Conservation (phyloP, 306 rosid genomes). For the Abrus precatorius region DNA sequence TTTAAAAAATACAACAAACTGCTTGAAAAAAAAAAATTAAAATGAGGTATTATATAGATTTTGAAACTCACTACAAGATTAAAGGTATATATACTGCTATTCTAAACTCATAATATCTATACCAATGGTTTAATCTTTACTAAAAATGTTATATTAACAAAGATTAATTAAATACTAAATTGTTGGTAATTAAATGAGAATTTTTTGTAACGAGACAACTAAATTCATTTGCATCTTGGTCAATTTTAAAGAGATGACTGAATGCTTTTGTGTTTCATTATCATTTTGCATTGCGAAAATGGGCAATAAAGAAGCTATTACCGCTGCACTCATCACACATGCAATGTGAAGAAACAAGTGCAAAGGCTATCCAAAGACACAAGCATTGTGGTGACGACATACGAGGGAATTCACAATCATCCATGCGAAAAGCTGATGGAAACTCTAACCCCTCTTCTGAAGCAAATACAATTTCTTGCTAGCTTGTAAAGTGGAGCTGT, state of each 20-base stretch:
- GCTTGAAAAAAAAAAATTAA: too few relatives aligned
- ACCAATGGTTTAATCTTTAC: too few relatives aligned
- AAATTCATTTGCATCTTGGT: background rate
- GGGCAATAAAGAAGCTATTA: constrained; percentile 76
- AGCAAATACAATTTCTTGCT: constrained; percentile 86
- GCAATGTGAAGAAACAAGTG: constrained; percentile 94
- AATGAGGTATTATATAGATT: too few relatives aligned
- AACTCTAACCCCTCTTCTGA: constrained; percentile 90
- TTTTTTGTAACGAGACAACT: background rate
- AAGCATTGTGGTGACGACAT: constrained; percentile 90
- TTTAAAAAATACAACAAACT: too few relatives aligned
- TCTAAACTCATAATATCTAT: too few relatives aligned
- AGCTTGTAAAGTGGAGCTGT: constrained; percentile 51
- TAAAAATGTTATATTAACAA: too few relatives aligned
- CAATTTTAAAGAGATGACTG: background rate
- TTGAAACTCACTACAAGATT: too few relatives aligned
- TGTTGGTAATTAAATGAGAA: too few relatives aligned
- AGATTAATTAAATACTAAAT: too few relatives aligned
- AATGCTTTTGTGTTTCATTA: background rate
- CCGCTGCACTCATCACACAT: constrained; percentile 90
- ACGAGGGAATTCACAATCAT: constrained; percentile 92
- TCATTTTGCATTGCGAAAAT: constrained; percentile 30
- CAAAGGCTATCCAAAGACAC: constrained; percentile 90
- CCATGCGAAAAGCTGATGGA: constrained; percentile 93
- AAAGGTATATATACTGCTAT: too few relatives aligned